Base-by-base conservation (phyloP, 768 basidiomycete species). In the Exidia glandulosa region DNA sequence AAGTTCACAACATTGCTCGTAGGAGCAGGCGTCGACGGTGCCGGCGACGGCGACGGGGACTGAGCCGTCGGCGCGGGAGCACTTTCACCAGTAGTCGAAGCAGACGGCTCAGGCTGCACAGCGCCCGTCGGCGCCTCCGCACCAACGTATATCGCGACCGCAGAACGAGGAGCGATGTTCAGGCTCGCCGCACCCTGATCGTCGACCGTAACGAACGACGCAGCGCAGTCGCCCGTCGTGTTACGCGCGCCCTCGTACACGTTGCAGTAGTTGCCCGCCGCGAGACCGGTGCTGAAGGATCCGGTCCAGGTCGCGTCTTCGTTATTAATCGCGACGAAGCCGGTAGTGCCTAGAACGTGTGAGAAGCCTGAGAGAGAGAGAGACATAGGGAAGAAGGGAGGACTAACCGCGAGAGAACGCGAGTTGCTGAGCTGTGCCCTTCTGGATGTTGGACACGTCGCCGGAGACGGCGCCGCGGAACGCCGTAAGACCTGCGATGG, bases 281-380 rank as follows among this genome's bases (percentile, higher is more conserved):
- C 76, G 9, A 87, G 70, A 0, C 80, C 78, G 0, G 85, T 87
- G 19, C 70, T 67, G 67, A 87, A 86, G 0, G 78, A 79, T 0
- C 76, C 58, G 9, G 62, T 79, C 86, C 86, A 87, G 0, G 70
- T 63, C 3, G 73, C 72, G 61, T 84, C 81, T 2, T 70, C 78
- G 62, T 87, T 86, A 66, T 87, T 87, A 63, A 87, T 87, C 0
- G 79, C 84, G 1, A 86, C 80, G 61, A 82, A 85, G 2, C 85
- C 85, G 48, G 71, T 67, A 1, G 80, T 69, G 31, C 81, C 82
- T 84, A 56, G 13, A 58, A 33, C 9, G 2, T n/a, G 23, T 52
- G 19, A 10, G n/a, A 3, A 19, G 59, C 59, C 30, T 14, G 25
- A 47, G 3, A 14, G 9, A 3, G 9, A 32, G 37, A 1, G 12